phyloP scores from a whole-genome alignment of 805 yeast genomes.

The Yamadazyma kitorensis region DNA sequence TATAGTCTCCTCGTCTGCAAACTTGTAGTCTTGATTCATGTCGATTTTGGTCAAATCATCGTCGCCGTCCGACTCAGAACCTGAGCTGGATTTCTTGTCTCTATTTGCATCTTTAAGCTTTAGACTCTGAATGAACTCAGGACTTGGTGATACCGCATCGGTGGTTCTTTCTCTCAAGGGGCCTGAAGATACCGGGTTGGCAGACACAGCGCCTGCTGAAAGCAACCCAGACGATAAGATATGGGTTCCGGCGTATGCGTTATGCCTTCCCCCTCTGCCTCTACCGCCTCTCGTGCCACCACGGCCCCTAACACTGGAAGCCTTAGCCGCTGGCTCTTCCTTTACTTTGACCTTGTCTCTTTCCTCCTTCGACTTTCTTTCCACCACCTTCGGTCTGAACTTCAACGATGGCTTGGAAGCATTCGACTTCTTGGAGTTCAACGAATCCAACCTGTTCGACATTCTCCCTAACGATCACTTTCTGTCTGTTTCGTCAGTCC shows the following conservation, averaged over 20 bases:
- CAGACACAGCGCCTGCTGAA: constrained; percentile 58
- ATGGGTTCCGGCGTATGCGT: constrained; percentile 51
- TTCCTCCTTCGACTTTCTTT: constrained; percentile 79
- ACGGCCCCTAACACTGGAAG: constrained; percentile 15
- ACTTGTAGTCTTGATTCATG: constrained; percentile 59
- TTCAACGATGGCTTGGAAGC: constrained; percentile 54
- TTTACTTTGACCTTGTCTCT: constrained; percentile 55
- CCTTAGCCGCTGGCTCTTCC: constrained; percentile 23
- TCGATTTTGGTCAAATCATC: constrained; percentile 49
- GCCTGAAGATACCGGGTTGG: constrained; percentile 25
- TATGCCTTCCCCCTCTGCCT: constrained; percentile 32
- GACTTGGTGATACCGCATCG: constrained; percentile 28
- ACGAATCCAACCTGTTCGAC: constrained; percentile 43
- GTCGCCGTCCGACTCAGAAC: constrained; percentile 33
- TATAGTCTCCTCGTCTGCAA: constrained; percentile 50
- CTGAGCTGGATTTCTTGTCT: constrained; percentile 8
- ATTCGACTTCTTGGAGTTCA: constrained; percentile 32
- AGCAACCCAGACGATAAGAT: constrained; percentile 72
- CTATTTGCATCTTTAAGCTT: constrained; percentile 2
- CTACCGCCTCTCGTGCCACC: constrained; percentile 31
- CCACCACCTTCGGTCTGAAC: constrained; percentile 85
- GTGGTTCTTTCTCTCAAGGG: background rate
- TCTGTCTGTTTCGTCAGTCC: too few relatives aligned
- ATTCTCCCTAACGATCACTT: constrained; percentile 18
- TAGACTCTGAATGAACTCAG: constrained; percentile 7